Evolutionary conservation across 441 rosid species (phyloP).

Genomic region (Macaranga tanarius): DNA sequence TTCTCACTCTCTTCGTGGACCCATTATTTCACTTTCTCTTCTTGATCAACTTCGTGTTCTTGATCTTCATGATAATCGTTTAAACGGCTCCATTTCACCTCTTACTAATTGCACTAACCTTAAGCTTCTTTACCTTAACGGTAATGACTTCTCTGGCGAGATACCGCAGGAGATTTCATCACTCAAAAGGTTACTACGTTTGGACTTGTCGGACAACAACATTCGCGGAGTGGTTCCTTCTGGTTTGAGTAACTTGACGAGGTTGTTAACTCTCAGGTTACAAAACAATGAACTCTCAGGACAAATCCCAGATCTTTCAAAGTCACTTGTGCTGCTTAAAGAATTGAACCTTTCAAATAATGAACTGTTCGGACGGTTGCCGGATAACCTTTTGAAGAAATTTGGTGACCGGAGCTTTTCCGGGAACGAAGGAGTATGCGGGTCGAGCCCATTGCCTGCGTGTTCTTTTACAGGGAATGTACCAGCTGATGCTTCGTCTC

Average conservation of each 20-base stretch:
- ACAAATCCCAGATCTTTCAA: conserved; percentile 59
- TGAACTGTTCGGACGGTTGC: conserved; percentile 59
- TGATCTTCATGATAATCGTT: conserved; percentile 81
- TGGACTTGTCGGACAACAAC: conserved; percentile 83
- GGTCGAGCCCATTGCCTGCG: conserved; percentile 55
- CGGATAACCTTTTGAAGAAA: conserved; percentile 49
- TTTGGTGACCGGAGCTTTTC: conserved; percentile 58
- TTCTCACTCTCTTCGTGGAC: conserved; percentile 72
- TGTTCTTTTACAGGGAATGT: conserved; percentile 43
- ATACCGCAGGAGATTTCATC: conserved; percentile 58
- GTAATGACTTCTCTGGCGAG: conserved; percentile 51
- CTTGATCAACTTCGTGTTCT: conserved; percentile 81
- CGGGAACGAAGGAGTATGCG: conserved; percentile 79
- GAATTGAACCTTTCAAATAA: conserved; percentile 67
- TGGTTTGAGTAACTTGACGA: conserved; percentile 41
- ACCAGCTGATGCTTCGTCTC: conserved; percentile 3
- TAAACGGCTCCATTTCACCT: conserved; percentile 68
- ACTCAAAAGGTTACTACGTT: conserved; percentile 54
- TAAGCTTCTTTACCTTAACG: conserved; percentile 66
- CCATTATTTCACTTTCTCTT: conserved; percentile 56
- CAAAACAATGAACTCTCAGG: conserved; percentile 75
- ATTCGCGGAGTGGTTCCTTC: conserved; percentile 58
- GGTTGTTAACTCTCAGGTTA: conserved; percentile 60
- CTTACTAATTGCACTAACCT: conserved; percentile 67
- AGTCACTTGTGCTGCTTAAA: conserved; percentile 33